Base-by-base conservation (phyloP, 176 grass and related monocot genomes). In the Oryza glumipatula region DNA sequence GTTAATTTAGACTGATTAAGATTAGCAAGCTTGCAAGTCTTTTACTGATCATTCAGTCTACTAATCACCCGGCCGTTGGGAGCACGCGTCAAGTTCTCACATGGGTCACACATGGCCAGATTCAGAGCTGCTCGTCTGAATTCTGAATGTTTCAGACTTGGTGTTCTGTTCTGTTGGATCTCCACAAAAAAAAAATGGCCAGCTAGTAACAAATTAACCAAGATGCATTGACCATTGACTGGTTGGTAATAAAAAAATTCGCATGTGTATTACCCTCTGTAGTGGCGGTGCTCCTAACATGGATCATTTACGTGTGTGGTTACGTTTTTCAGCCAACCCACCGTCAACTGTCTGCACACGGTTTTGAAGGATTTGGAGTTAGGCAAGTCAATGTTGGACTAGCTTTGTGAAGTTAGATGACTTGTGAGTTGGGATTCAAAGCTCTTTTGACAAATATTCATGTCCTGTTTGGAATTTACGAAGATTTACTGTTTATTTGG, bases 121-220 rank as follows among this genome's bases (percentile, higher is more conserved):
- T 38, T 5, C 36, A 38, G 11, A 54, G 4, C 46, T 67, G 19
- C 58, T 26, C 14, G 22, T 44, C 49, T 60, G 58, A 63, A 63
- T 36, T 44, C 49, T 60, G 58, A 63, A 63, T 63, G 58, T 63
- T 63, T 63, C 58, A 63, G 58, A 63, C 67, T 58, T 39, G 36
- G 52, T 41, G 22, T 49, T 43, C 54, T 45, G 67, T 49, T 43
- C 54, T 45, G 49, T 26, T 48, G 17, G 10, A 11, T 9, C 11
- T 73, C 48, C 54, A 41, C 21, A 51, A 45, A 56, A 76, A 17
- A 41, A 8, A 41, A 41, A 41, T 23, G 71, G 85, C 9, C 33
- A 35, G 64, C 39, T 8, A 41, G 30, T 70, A 8, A 36, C 63
- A 52, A 52, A 23, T 4, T 69, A 4, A 9, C 0, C 26, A 3